Conservation (phyloP, 495 filamentous ascomycete species). For the Chaetomium fimeti region DNA sequence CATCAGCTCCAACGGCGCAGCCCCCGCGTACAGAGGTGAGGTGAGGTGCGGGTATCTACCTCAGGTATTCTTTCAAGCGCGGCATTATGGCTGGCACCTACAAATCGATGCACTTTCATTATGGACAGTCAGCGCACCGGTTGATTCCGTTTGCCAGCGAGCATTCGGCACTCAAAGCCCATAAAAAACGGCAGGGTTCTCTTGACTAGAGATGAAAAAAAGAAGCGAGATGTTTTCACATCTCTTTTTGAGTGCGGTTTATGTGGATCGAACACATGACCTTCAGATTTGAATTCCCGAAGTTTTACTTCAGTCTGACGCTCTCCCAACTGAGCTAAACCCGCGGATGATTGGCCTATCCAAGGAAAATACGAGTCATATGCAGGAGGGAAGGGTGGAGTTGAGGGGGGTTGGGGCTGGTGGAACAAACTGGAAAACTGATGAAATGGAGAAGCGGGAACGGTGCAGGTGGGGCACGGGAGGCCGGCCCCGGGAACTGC, state of each 20-base stretch:
- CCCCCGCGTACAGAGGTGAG: too few relatives aligned
- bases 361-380: background rate
- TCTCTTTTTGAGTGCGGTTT: constrained; percentile 16
- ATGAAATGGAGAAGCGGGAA: background rate
- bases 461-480: background rate
- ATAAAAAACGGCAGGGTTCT: too few relatives aligned
- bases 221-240: background rate
- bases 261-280: constrained; percentile 21
- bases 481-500: background rate
- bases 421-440: too few relatives aligned
- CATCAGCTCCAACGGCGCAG: too few relatives aligned
- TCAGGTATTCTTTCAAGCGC: too few relatives aligned
- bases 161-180: too few relatives aligned
- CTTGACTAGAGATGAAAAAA: too few relatives aligned
- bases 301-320: constrained; percentile 18
- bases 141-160: too few relatives aligned
- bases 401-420: background rate
- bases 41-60: too few relatives aligned
- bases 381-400: background rate
- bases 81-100: too few relatives aligned
- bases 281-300: constrained; percentile 7
- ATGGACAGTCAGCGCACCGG: too few relatives aligned
- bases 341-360: constrained; percentile 5
- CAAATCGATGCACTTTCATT: too few relatives aligned
- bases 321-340: constrained; percentile 24